Evolutionary conservation across 2,329 filamentous ascomycete genomes (phyloP), one percentile per base, ranked within the genome.

Genomic region (Ambrosiella cleistominuta): DNA sequence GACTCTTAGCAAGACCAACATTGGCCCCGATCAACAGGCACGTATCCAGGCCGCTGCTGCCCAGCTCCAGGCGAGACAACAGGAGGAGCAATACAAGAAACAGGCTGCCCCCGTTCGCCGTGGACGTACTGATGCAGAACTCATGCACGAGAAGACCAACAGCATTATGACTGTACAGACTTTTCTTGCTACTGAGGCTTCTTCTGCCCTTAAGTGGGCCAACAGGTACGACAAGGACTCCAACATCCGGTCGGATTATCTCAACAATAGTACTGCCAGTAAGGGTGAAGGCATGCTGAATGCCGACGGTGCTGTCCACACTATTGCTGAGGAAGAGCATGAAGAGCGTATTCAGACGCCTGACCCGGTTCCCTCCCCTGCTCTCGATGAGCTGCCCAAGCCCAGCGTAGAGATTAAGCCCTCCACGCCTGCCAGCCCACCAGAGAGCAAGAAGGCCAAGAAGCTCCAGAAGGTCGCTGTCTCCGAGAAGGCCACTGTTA

Each of bases 141-240:
- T 69, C 68, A 78, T 70, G 74, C 80, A 68, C 62, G 78, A 72
- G 59, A 95, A 94, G 76, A 96, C 89, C 2, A 90, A 83, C 69
- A 98, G 93, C 63, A 80, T 95, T 58, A 78, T 96, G 66, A 95
- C 89, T 2, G 74, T 97, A 52, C 90, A 95, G 67, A 86, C 89
- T 1, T 79, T 82, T 57, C 85, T 97, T 62, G 76, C 90, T 65
- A 88, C 77, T 57, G 93, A 95, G 68, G 91, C 90, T 15, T 93
- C 86, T 7, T 86, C 89, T 27, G 93, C 93, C 1, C 85, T 98
- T 83, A 95, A 95, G 69, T 98, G 93, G 93, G 88, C 91, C 38
- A 91, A 78, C 69, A 89, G 89, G 65, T 97, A 96, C 67, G 93
- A 97, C 70, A 94, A 93, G 70, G 83, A 93, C 65, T 76, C 84